Base-by-base conservation (phyloP, 331 rosid species). In the Phaseolus coccineus region DNA sequence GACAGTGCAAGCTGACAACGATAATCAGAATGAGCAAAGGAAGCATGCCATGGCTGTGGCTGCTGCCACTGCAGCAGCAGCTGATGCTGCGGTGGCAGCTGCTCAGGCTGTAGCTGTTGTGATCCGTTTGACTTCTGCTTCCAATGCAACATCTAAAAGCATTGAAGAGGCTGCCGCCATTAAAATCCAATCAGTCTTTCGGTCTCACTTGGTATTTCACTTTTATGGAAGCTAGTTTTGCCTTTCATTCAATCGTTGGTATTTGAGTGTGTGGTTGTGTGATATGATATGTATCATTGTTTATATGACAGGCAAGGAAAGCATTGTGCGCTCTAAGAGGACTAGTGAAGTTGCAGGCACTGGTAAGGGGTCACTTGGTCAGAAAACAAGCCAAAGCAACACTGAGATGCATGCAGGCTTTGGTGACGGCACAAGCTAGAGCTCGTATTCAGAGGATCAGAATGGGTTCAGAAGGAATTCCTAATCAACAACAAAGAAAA, bases 401-500 rank as follows among this genome's bases (percentile, higher is more conserved):
- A n/a, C 81, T 92, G n/a, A 81, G 96, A 74, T 88, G 94, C 78
- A 92, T 95, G 97, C 97, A 91, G 86, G 98, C 97, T 66, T 82
- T 95, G 90, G 88, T 95, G 76, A 92, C 93, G 16, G 97, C 89
- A 24, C 98, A 95, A 79, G 94, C 94, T 5, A 87, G 98, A 83
- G 99, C 98, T 78, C 88, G 91, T 33, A 92, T 94, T 47, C 96
- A 89, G 77, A 84, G 98, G 87, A 84, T 95, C 73, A 90, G 69
- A 71, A 82, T 81, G 82, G 89, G 11, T 5, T 47, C 83, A 22
- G 96, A 91, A 58, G 82, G 79, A 55, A 89, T 73, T n/a, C 46
- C 74, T 35, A 69, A 77, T 75, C 88, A 76, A 24, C 61, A 88
- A 13, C 88, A 79, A 1, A 78, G 89, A 86, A 90, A 85, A 73